Conservation (phyloP, 2,329 filamentous ascomycete species). For the Talaromyces pinophilus region DNA sequence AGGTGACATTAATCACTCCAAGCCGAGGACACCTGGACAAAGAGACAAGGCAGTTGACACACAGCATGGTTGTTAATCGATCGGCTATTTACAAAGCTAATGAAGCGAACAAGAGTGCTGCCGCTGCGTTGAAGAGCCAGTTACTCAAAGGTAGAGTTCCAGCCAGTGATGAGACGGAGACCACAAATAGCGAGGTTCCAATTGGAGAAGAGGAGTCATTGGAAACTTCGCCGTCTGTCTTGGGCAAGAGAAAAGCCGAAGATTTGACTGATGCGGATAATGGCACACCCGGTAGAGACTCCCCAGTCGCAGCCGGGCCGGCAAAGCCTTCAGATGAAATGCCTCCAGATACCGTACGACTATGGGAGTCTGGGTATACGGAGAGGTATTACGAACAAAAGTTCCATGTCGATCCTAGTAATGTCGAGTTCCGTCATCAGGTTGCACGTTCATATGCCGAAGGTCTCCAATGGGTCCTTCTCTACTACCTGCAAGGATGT, state of each 20-base stretch:
- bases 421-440: conserved; percentile 82
- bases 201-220: conserved; percentile 30
- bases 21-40: conserved; percentile 56
- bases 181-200: conserved; percentile 28
- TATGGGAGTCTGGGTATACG: conserved; percentile 95
- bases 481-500: conserved; percentile 98
- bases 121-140: conserved; percentile 80
- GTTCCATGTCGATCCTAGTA: conserved; percentile 78
- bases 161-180: conserved; percentile 28
- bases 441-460: conserved; percentile 92
- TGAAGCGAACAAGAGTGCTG: conserved; percentile 89
- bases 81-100: conserved; percentile 67
- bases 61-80: conserved; percentile 84
- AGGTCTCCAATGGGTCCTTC: conserved; percentile 89
- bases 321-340: conserved; percentile 60
- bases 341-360: conserved; percentile 75
- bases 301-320: conserved; percentile 54
- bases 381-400: conserved; percentile 98
- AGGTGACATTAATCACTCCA: conserved; percentile 61
- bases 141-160: conserved; percentile 56
- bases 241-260: conserved; percentile 66
- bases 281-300: conserved; percentile 52
- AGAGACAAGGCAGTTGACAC: conserved; percentile 67
- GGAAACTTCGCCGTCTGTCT: conserved; percentile 38
- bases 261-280: conserved; percentile 59